A percentile compares a stretch with the other conserved stretches of the same genome.
Evolutionary conservation across 2,329 filamentous ascomycete species (phyloP).

Genomic region (Fusarium humuli): DNA sequence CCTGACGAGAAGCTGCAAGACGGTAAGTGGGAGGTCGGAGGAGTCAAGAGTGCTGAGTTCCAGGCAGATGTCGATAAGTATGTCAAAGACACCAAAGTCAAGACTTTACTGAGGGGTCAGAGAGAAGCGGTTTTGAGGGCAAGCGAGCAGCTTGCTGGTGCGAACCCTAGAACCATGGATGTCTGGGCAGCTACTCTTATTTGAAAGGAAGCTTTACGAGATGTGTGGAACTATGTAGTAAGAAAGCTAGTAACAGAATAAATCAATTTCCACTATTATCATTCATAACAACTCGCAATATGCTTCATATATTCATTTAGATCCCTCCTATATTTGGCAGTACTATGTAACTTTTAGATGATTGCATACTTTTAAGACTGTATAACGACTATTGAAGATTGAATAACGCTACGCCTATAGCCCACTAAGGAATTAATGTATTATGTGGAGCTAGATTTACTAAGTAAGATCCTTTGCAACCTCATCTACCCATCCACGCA

Average conservation of each 20-base stretch:
- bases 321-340: too few species aligned
- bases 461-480: slow-evolving; percentile 3
- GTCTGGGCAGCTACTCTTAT: too few species aligned
- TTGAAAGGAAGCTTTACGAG: too few species aligned
- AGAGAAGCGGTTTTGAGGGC: background rate
- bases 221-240: too few species aligned
- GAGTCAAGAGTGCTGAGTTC: background rate
- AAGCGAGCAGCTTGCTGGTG: background rate
- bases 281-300: too few species aligned
- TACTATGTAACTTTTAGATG: too few species aligned
- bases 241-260: too few species aligned
- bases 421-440: background rate
- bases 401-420: too few species aligned
- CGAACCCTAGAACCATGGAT: slow-evolving; percentile 10
- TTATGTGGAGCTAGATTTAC: fast-evolving
- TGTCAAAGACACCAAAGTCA: background rate
- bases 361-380: too few species aligned
- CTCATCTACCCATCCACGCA: slow-evolving; percentile 15
- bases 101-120: background rate
- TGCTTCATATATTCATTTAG: too few species aligned
- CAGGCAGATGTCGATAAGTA: background rate
- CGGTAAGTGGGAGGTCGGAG: slow-evolving; percentile 11
- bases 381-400: too few species aligned
- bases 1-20: slow-evolving; percentile 4
- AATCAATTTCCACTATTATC: too few species aligned